Percentiles rank a stretch among this genome's conserved stretches.
phyloP scores from a whole-genome alignment of 2,329 filamentous ascomycete genomes.

The Arthrobotrys musiformis region DNA sequence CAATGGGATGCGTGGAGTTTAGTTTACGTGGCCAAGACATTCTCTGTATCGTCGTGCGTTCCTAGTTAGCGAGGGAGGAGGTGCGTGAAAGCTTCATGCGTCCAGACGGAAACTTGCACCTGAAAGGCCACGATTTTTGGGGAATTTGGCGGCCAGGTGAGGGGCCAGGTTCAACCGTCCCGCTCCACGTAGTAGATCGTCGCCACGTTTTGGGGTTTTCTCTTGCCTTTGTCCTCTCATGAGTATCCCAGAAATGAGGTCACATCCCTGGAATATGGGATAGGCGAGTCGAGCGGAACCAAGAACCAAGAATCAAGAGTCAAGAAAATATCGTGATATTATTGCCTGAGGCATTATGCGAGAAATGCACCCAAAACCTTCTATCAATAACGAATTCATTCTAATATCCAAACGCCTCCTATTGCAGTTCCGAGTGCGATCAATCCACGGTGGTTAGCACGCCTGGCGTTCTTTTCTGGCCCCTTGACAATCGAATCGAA shows the following conservation, averaged over 20 bases:
- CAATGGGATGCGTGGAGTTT: constrained; percentile 29
- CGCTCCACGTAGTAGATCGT: constrained; percentile 39
- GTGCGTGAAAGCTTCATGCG: constrained; percentile 15
- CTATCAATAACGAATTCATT: background rate
- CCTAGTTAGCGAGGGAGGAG: constrained; percentile 22
- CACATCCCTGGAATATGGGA: constrained; percentile 28
- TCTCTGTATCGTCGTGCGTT: constrained; percentile 16
- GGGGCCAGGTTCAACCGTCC: constrained; percentile 39
- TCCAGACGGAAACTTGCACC: constrained; percentile 3
- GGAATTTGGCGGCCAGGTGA: constrained; percentile 31
- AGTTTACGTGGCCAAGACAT: constrained; percentile 55
- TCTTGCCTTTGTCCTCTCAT: constrained; percentile 28
- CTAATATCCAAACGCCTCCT: constrained; percentile 36
- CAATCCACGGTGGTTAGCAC: constrained; percentile 27
- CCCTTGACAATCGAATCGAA: background rate
- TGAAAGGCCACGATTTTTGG: constrained; percentile 23
- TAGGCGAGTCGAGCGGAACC: constrained; percentile 41
- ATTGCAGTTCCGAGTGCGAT: constrained; percentile 53
- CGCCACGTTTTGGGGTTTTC: constrained; percentile 47
- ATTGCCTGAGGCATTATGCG: constrained; percentile 42
- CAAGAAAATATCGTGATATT: constrained; percentile 20
- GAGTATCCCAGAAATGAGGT: constrained; percentile 45
- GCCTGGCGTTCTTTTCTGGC: constrained; percentile 3
- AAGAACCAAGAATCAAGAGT: constrained; percentile 5
- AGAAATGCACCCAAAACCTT: constrained; percentile 27